These are phyloP conservation scores for Stygiomarasmius scandens DNA, from an alignment of 1,284 basidiomycete species.

Conservation along the genomic window DNA sequence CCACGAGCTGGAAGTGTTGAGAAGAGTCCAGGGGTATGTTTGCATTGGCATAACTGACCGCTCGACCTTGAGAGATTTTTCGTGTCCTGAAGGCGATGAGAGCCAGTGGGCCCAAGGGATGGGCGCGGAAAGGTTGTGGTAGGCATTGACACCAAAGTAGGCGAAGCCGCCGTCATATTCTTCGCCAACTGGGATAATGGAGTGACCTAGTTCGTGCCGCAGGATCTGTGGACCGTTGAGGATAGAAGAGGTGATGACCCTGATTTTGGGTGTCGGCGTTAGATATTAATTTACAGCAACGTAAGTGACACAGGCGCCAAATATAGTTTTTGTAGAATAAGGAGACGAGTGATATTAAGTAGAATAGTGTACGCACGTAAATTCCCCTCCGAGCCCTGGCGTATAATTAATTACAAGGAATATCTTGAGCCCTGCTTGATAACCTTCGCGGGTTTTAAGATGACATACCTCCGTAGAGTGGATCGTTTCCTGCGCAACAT, in stretches of 20 bases:
- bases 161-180: constrained; percentile 84
- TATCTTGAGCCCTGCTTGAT: too few species aligned
- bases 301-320: too few species aligned
- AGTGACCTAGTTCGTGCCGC: constrained; percentile 83
- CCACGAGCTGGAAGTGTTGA: constrained; percentile 68
- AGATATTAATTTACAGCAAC: too few species aligned
- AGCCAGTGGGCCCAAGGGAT: constrained; percentile 79
- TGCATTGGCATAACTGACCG: constrained; percentile 79
- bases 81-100: constrained; percentile 35
- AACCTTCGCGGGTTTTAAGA: neutral
- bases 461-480: constrained; percentile 73
- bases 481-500: constrained; percentile 66
- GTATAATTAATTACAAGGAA: constrained; percentile 5
- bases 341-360: neutral
- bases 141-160: constrained; percentile 78
- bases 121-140: constrained; percentile 41
- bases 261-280: too few species aligned
- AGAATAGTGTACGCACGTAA: constrained; percentile 68
- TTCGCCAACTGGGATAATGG: constrained; percentile 80
- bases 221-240: constrained; percentile 79
- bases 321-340: constrained; percentile 1
- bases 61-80: constrained; percentile 50
- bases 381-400: constrained; percentile 76
- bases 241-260: constrained; percentile 79
- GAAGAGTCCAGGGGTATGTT: constrained; percentile 72